phyloP scores from a whole-genome alignment of 805 yeast genomes.

The Priceomyces fermenticarens region DNA sequence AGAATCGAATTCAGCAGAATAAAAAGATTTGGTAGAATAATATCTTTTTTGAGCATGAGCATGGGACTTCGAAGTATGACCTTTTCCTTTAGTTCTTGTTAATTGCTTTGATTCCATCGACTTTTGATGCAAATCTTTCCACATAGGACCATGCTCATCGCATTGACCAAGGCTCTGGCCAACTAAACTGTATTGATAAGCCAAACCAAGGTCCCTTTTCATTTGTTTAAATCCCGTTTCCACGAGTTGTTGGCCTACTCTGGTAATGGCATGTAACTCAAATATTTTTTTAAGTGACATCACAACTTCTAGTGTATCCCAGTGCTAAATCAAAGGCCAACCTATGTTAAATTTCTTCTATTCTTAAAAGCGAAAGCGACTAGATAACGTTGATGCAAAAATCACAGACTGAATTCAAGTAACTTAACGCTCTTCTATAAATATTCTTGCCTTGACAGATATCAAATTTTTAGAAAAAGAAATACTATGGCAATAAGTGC shows the following conservation, averaged over 20 bases:
- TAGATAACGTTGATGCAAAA: too few relatives aligned
- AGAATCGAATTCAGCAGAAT: slow-evolving; percentile 5
- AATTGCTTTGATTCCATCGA: slow-evolving; percentile 8
- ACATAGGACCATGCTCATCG: slow-evolving; percentile 21
- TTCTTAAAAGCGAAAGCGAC: too few relatives aligned
- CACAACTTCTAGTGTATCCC: too few relatives aligned
- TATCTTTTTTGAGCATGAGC: slow-evolving; percentile 4
- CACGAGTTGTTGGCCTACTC: slow-evolving; percentile 19
- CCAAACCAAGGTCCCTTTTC: slow-evolving; percentile 15
- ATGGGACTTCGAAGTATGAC: background rate
- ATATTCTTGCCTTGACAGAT: too few relatives aligned
- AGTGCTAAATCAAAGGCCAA: too few relatives aligned
- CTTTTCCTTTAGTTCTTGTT: slow-evolving; percentile 1
- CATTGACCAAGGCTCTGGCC: slow-evolving; percentile 16
- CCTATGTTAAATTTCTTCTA: too few relatives aligned
- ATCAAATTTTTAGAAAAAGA: too few relatives aligned
- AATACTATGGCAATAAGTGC: too few relatives aligned
- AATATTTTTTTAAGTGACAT: slow-evolving; percentile 13
- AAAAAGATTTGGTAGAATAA: slow-evolving; percentile 15
- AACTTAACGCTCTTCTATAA: too few relatives aligned
- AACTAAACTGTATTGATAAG: slow-evolving; percentile 19
- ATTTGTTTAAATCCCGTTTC: slow-evolving; percentile 14
- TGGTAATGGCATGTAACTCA: slow-evolving; percentile 24
- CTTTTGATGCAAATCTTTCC: slow-evolving; percentile 14
- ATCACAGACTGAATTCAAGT: too few relatives aligned